Evolutionary conservation across 2,329 filamentous ascomycete genomes (phyloP).

Genomic region (Emmonsia crescens): DNA sequence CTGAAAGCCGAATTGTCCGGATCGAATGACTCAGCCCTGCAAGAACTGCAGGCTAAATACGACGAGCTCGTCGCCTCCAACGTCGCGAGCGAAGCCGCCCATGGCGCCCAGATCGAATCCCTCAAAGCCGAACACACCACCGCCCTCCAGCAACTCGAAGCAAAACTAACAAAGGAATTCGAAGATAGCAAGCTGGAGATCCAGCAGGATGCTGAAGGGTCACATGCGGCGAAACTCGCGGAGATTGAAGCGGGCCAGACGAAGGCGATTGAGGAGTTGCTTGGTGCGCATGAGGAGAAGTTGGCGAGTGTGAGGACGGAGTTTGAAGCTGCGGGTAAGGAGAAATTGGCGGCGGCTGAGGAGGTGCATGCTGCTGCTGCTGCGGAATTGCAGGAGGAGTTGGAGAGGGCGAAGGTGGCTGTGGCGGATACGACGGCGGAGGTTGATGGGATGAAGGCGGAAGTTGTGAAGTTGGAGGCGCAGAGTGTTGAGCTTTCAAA

Average conservation of each 20-base stretch:
- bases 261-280: constrained; percentile 31
- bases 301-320: constrained; percentile 27
- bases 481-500: constrained; percentile 39
- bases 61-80: constrained; percentile 10
- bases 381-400: constrained; percentile 24
- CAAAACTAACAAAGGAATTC: constrained; percentile 26
- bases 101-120: constrained; percentile 10
- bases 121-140: constrained; percentile 13
- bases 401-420: constrained; percentile 25
- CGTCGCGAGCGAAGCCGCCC: constrained; percentile 3
- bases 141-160: constrained; percentile 19
- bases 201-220: constrained; percentile 28
- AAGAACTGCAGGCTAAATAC: constrained; percentile 12
- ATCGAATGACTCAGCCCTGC: constrained; percentile 11
- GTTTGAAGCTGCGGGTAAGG: constrained; percentile 25
- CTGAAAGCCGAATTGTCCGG: constrained; percentile 17
- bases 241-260: constrained; percentile 30
- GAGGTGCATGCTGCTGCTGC: constrained; percentile 26
- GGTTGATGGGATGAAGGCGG: constrained; percentile 29
- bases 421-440: constrained; percentile 29
- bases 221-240: constrained; percentile 24
- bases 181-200: constrained; percentile 24
- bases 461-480: constrained; percentile 42
- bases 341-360: constrained; percentile 27
- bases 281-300: constrained; percentile 30